phyloP scores from a whole-genome alignment of 208 protist genomes.

The Polymyxa betae region DNA sequence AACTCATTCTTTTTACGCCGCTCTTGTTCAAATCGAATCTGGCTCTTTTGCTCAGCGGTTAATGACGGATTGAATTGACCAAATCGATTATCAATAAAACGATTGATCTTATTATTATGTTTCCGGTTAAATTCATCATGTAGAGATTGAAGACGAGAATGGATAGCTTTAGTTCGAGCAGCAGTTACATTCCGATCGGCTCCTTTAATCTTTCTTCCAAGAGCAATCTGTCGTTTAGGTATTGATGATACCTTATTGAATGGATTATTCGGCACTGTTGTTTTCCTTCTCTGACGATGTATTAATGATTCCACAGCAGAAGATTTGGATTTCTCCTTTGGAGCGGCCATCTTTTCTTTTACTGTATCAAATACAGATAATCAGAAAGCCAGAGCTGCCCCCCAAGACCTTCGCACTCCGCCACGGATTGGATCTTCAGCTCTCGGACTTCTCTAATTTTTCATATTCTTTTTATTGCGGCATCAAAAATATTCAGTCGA shows the following conservation, averaged over 20 bases:
- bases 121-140: not conserved
- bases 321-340: no score
- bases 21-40: slow-evolving; percentile 12
- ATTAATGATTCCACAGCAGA: not conserved
- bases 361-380: no score
- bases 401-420: no score
- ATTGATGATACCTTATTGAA: not conserved
- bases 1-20: not conserved
- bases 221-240: not conserved
- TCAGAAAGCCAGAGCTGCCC: no score
- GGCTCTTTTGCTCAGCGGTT: not conserved
- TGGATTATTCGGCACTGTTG: not conserved
- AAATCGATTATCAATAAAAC: slow-evolving; percentile 44
- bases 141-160: slow-evolving; percentile 4
- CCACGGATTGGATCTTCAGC: no score
- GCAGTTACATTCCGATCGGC: slow-evolving; percentile 8
- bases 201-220: slow-evolving; percentile 20
- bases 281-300: not conserved
- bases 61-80: slow-evolving; percentile 1
- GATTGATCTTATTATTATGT: not conserved
- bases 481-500: no score
- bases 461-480: no score
- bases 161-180: not conserved
- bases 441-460: no score
- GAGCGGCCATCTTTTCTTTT: no score